Base-by-base conservation (phyloP, 73 alveolate genomes). In the Paramecium primaurelia region DNA sequence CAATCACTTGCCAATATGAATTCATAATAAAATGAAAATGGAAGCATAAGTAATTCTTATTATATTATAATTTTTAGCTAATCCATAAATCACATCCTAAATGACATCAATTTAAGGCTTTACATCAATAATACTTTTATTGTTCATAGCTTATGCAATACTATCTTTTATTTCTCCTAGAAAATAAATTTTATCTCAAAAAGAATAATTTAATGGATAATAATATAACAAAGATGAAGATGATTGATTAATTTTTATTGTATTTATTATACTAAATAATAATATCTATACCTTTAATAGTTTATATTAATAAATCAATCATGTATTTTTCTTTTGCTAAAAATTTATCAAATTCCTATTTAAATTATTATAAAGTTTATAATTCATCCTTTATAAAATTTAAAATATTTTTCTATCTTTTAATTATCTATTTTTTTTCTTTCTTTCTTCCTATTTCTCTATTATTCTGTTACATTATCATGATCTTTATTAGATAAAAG, bases 301-400 rank as follows among this genome's bases (percentile, higher is more conserved):
- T 54, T 54, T 54, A 40, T 54, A n/a, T 22, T 54, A 54, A 54
- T 54, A 5, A 18, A 64, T 64, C 84, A 64, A 64, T 64, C 51
- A 32, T 54, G 11, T 64, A 54, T 64, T 64, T 64, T 34, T 26
- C 84, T 7, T 64, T 59, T 3, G 51, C 84, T 28, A 28, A 64
- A 64, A 12, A 64, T 28, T 64, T 64, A 64, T 73, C 64, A 38
- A 37, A 73, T 73, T 73, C 87, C 68, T 73, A 73, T 34, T 36
- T 73, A 40, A 73, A 73, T 73, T 73, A 38, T 73, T 73, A 40
- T 73, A 73, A 73, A 37, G 68, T 73, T 40, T 73, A 40, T 34
- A 73, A 37, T 73, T 73, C 87, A 73, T 73, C 87, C 59, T 73
- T 73, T 16, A 73, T 73, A 40, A 37, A 73, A 73, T 73, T 73